Conservation (phyloP, 2,329 filamentous ascomycete species). For the Cercospora zeina region DNA sequence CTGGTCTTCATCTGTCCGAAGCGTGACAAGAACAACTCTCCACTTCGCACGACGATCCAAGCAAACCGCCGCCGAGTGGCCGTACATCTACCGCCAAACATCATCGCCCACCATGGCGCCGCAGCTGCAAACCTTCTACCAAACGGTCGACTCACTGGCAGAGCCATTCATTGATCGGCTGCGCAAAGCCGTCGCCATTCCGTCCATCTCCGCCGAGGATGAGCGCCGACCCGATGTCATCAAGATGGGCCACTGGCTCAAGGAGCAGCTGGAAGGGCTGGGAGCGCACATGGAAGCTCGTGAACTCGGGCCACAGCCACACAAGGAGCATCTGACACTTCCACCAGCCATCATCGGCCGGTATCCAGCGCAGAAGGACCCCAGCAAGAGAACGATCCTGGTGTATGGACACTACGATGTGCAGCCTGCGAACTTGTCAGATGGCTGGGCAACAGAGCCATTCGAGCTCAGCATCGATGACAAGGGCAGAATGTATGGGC, state of each 20-base stretch:
- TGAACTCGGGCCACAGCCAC: slow-evolving; percentile 85
- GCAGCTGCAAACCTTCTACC: slow-evolving; percentile 87
- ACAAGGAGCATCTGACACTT: slow-evolving; percentile 84
- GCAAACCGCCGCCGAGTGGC: slow-evolving; percentile 40
- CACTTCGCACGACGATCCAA: slow-evolving; percentile 1
- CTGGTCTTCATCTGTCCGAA: slow-evolving; percentile 1
- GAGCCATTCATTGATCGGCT: slow-evolving; percentile 86
- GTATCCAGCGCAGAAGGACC: slow-evolving; percentile 75
- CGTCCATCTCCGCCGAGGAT: slow-evolving; percentile 90
- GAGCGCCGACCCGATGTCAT: slow-evolving; percentile 87
- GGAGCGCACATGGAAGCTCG: slow-evolving; percentile 87
- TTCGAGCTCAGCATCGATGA: slow-evolving; percentile 86
- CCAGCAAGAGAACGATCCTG: slow-evolving; percentile 89
- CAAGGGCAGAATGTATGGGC: slow-evolving; percentile 92
- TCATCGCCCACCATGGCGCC: slow-evolving; percentile 68
- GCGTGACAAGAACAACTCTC: not conserved
- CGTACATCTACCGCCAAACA: slow-evolving; percentile 47
- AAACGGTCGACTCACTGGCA: slow-evolving; percentile 80
- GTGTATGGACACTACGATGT: slow-evolving; percentile 99
- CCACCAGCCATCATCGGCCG: slow-evolving; percentile 89
- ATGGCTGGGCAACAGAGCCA: slow-evolving; percentile 94
- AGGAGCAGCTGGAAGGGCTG: slow-evolving; percentile 74
- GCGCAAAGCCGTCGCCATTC: slow-evolving; percentile 89
- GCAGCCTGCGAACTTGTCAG: slow-evolving; percentile 87
- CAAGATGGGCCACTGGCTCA: slow-evolving; percentile 92